Conservation (phyloP, 306 rosid genomes). For the Arachis hypogaea region DNA sequence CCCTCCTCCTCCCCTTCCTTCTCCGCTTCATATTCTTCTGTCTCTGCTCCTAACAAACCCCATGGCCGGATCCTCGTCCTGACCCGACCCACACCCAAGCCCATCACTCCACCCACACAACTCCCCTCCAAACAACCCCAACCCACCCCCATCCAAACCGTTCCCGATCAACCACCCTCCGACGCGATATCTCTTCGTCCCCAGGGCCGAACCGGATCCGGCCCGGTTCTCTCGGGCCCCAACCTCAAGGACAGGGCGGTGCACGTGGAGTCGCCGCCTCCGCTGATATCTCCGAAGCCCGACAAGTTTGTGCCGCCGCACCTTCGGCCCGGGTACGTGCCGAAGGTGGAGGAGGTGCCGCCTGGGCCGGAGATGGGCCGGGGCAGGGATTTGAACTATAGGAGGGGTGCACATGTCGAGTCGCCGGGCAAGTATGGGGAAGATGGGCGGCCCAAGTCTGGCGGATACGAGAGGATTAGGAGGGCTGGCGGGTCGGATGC, state of each 20-base stretch:
- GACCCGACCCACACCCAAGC: conserved; percentile 65
- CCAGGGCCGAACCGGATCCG: conserved; percentile 58
- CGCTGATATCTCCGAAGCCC: conserved; percentile 44
- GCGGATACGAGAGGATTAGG: conserved; percentile 59
- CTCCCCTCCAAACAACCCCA: conserved; percentile 23
- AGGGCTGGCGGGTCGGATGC: conserved; percentile 48
- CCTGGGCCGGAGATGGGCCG: conserved; percentile 50
- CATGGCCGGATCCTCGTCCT: conserved; percentile 88
- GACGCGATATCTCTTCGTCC: conserved; percentile 81
- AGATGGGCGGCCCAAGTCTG: conserved; percentile 68
- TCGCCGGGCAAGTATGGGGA: conserved; percentile 46
- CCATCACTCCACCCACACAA: conserved; percentile 35
- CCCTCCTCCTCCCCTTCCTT: conserved; percentile 48
- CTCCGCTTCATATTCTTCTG: conserved; percentile 63
- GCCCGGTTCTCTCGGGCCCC: conserved; percentile 33
- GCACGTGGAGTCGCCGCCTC: conserved; percentile 18
- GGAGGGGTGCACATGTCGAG: conserved; percentile 40
- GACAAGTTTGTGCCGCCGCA: conserved; percentile 84
- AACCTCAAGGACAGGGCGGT: conserved; percentile 49
- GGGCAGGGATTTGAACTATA: conserved; percentile 33
- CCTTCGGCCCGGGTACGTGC: conserved; percentile 77
- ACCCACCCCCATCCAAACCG: conserved; percentile 35
- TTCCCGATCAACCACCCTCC: conserved; percentile 44
- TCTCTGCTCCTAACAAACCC: conserved; percentile 63
- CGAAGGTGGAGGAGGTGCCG: conserved; percentile 46